phyloP scores from a whole-genome alignment of 163 green algal species.

The Chlamydomonas reinhardtii region DNA sequence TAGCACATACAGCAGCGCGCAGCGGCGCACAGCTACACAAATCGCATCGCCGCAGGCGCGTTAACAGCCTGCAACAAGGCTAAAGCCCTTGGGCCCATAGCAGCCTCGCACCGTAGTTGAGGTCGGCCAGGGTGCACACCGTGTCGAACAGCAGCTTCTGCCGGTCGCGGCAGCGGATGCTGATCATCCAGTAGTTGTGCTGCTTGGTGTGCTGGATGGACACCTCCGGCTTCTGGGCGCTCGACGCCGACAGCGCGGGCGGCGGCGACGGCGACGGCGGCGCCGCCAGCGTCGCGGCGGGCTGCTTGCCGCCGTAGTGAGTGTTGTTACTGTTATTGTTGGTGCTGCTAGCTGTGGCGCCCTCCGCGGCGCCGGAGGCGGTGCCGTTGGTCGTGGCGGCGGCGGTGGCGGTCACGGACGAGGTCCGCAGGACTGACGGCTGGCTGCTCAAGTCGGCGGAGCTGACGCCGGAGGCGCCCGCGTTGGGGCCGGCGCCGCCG shows the following conservation, averaged over 20 bases:
- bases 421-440: too few species aligned
- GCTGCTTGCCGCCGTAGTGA: neutral
- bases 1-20: too few species aligned
- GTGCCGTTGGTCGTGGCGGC: neutral
- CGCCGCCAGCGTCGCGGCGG: slow-evolving; percentile 12
- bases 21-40: too few species aligned
- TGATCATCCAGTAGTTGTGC: slow-evolving; percentile 92
- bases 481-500: too few species aligned
- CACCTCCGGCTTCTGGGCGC: slow-evolving; percentile 43
- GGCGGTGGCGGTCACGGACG: neutral
- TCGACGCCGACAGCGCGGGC: neutral
- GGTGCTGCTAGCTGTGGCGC: neutral
- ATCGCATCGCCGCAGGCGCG: too few species aligned
- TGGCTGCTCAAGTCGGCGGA: neutral
- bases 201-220: slow-evolving; percentile 65
- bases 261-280: slow-evolving; percentile 16
- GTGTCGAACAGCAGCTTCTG: slow-evolving; percentile 94
- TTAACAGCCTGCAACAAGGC: too few species aligned
- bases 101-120: slow-evolving; percentile 78
- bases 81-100: too few species aligned
- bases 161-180: slow-evolving; percentile 86
- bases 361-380: neutral
- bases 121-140: slow-evolving; percentile 91
- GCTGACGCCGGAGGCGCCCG: neutral
- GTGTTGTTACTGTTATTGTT: too few species aligned